Conservation (phyloP, 2,329 filamentous ascomycete species). For the Alternaria alternata region DNA sequence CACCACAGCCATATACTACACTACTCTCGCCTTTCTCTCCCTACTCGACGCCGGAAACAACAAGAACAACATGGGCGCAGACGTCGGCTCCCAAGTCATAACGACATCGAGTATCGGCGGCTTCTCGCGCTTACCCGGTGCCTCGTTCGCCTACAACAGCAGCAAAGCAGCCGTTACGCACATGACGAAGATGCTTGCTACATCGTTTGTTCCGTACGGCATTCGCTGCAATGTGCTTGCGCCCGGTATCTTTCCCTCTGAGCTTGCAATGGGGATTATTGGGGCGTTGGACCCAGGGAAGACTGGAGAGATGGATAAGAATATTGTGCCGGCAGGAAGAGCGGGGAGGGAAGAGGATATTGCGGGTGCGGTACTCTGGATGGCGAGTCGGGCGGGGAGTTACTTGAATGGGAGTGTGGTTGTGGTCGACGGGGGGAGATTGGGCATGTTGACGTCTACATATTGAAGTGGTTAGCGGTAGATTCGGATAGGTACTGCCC, state of each 20-base stretch:
- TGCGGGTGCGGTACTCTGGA: conserved; percentile 70
- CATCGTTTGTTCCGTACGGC: conserved; percentile 49
- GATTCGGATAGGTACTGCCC: too few species aligned
- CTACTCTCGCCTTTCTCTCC: conserved; percentile 51
- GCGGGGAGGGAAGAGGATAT: conserved; percentile 70
- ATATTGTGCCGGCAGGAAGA: conserved; percentile 61
- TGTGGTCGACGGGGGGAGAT: conserved; percentile 69
- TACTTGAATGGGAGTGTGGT: conserved; percentile 72
- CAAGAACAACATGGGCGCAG: conserved; percentile 16
- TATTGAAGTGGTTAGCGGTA: conserved; percentile 52
- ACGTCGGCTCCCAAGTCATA: conserved; percentile 31
- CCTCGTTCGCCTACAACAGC: conserved; percentile 30
- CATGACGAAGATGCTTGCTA: conserved; percentile 60
- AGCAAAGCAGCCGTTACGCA: conserved; percentile 59
- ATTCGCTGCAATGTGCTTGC: conserved; percentile 62
- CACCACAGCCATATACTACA: conserved; percentile 52
- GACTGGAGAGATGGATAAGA: conserved; percentile 10
- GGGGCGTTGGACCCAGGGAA: conserved; percentile 2
- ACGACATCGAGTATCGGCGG: conserved; percentile 24
- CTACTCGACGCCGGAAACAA: conserved; percentile 54
- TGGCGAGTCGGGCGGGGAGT: conserved; percentile 69
- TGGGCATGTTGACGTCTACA: conserved; percentile 64
- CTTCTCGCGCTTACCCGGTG: conserved; percentile 12
- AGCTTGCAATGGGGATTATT: conserved; percentile 26
- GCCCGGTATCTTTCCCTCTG: conserved; percentile 51